phyloP scores from a whole-genome alignment of 2,329 filamentous ascomycete genomes.

The Aspergillus udagawae region DNA sequence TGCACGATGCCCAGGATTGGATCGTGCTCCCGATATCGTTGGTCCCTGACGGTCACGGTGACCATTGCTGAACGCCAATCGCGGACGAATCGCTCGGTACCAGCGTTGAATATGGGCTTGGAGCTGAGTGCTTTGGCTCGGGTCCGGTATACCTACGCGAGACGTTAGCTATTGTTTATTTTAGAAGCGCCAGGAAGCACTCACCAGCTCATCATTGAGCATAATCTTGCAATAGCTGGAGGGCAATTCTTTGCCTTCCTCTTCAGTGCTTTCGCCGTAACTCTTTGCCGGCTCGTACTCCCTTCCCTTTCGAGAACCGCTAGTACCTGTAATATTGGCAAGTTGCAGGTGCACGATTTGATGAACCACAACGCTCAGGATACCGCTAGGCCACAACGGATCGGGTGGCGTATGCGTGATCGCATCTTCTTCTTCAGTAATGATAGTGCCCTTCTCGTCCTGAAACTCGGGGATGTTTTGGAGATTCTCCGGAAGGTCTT shows the following conservation, averaged over 20 bases:
- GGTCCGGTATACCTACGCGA: conserved; percentile 72
- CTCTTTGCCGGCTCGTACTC: conserved; percentile 86
- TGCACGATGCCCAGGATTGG: conserved; percentile 91
- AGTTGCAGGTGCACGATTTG: conserved; percentile 94
- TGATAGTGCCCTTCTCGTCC: conserved; percentile 77
- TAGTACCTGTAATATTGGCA: conserved; percentile 82
- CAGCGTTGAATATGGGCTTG: conserved; percentile 95
- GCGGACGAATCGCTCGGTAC: conserved; percentile 85
- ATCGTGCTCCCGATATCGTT: conserved; percentile 86
- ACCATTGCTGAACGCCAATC: conserved; percentile 88
- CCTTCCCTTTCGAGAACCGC: conserved; percentile 73
- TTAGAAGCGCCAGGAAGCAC: conserved; percentile 9
- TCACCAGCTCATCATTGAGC: conserved; percentile 75
- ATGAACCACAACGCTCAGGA: conserved; percentile 82
- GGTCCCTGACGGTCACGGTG: conserved; percentile 83
- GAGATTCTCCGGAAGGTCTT: conserved; percentile 68
- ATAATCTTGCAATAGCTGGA: conserved; percentile 93
- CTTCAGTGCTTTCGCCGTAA: conserved; percentile 81
- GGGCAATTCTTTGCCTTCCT: conserved; percentile 73
- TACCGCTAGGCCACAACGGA: conserved; percentile 90
- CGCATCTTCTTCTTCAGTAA: conserved; percentile 72
- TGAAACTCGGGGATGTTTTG: conserved; percentile 73
- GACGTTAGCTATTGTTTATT: conserved; percentile 1
- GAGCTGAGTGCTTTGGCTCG: conserved; percentile 88
- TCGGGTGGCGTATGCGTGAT: conserved; percentile 88